phyloP scores from a whole-genome alignment of 1,284 basidiomycete genomes.

The Puccinia horiana region DNA sequence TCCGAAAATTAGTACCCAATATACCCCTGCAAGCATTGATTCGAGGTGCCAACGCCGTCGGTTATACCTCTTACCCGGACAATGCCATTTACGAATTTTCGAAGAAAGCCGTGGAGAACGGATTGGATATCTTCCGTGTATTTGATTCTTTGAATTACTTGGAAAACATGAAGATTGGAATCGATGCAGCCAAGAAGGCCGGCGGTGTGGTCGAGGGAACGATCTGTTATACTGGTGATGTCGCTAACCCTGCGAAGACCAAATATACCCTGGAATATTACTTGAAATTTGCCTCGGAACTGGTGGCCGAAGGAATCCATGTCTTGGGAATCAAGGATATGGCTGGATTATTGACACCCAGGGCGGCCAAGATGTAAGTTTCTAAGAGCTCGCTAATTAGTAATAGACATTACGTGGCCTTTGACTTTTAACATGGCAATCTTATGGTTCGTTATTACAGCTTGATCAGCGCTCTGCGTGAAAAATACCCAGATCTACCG shows the following conservation, averaged over 20 bases:
- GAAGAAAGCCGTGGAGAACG: slow-evolving; percentile 89
- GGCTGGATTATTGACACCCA: slow-evolving; percentile 95
- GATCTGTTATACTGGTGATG: slow-evolving; percentile 98
- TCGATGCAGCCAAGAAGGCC: slow-evolving; percentile 98
- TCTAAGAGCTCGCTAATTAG: neutral
- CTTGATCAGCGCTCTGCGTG: slow-evolving; percentile 88
- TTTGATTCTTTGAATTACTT: slow-evolving; percentile 99
- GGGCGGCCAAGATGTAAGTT: slow-evolving; percentile 79
- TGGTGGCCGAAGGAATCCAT: slow-evolving; percentile 94
- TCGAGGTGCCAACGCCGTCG: slow-evolving; percentile 97
- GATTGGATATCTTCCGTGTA: slow-evolving; percentile 98
- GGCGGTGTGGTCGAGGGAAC: slow-evolving; percentile 97
- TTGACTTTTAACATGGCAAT: slow-evolving; percentile 17
- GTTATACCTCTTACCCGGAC: slow-evolving; percentile 98
- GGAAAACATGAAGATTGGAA: slow-evolving; percentile 92
- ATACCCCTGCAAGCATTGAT: slow-evolving; percentile 98
- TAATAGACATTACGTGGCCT: slow-evolving; percentile 19
- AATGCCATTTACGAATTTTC: slow-evolving; percentile 92
- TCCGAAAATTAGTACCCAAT: slow-evolving; percentile 95
- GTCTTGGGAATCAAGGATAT: slow-evolving; percentile 99
- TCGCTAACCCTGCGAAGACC: slow-evolving; percentile 88
- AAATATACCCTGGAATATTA: slow-evolving; percentile 99
- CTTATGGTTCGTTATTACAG: slow-evolving; percentile 59
- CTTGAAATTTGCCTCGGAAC: slow-evolving; percentile 89
- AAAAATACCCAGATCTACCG: slow-evolving; percentile 93